Percentiles rank a stretch among this genome's conserved stretches.
These are phyloP conservation scores for Coleophoma crateriformis DNA, from an alignment of 2,329 filamentous ascomycete genomes.

Conservation along the genomic window DNA sequence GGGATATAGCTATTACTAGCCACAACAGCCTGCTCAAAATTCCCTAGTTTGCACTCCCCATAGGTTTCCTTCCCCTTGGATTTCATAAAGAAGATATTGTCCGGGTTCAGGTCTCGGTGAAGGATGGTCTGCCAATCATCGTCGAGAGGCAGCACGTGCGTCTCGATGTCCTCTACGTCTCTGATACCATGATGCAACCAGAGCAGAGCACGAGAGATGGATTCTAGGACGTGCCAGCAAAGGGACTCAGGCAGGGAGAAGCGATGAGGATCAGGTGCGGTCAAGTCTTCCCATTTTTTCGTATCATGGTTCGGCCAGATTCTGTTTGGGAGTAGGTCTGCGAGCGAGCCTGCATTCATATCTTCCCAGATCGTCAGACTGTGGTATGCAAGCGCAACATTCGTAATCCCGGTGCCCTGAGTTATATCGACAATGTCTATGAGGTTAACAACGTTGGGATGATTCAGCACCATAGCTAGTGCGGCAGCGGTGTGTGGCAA, in stretches of 20 bases:
- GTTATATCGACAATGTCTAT: conserved; percentile 20
- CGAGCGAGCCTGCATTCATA: conserved; percentile 45
- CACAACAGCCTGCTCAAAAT: conserved; percentile 26
- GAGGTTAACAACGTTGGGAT: conserved; percentile 22
- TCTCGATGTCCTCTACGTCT: conserved; percentile 14
- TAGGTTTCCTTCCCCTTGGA: conserved; percentile 42
- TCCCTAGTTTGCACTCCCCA: conserved; percentile 48
- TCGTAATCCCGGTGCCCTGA: not conserved
- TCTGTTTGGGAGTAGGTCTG: conserved; percentile 29
- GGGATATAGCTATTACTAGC: too few species aligned
- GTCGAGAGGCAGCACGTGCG: conserved; percentile 23
- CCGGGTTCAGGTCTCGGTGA: conserved; percentile 39
- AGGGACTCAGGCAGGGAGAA: conserved; percentile 41
- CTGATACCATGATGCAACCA: conserved; percentile 46
- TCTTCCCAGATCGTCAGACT: conserved; percentile 43
- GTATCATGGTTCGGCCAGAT: conserved; percentile 11
- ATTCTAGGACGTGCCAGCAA: conserved; percentile 49
- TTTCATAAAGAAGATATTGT: conserved; percentile 46
- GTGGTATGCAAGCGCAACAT: conserved; percentile 4
- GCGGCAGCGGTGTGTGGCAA: conserved; percentile 14
- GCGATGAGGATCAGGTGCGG: conserved; percentile 17
- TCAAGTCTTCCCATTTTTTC: conserved; percentile 15
- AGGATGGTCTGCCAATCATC: conserved; percentile 46
- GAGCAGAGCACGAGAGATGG: conserved; percentile 40
- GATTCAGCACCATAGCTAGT: conserved; percentile 22